Base-by-base conservation (phyloP, 202 grass and related monocot species). In the Eragrostis tef region DNA sequence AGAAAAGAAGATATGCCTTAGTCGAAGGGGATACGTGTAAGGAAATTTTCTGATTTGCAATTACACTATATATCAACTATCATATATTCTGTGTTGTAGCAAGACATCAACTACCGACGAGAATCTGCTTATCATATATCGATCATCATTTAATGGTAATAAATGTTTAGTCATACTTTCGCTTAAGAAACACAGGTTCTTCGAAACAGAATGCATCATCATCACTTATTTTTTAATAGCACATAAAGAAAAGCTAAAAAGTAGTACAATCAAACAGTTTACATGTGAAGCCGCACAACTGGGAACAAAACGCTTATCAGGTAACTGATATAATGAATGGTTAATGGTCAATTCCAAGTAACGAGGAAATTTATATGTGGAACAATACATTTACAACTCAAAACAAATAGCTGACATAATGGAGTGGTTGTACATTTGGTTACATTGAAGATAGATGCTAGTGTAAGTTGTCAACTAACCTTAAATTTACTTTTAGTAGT, bases 401-500 rank as follows among this genome's bases (percentile, higher is more conserved):
- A 69, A 42, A 60, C 45, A 5, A n/a, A 75, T 67, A 84, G 70
- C 36, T 57, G 27, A 54, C 21, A 20, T 77, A 85, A 81, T 65
- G 66, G 42, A 72, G 48, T 31, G 12, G 78, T 81, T 71, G 58
- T 21, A 27, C 26, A 85, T 24, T 36, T 71, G 43, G 48, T 81
- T 41, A 74, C 42, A 83, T 36, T 34, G 51, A 51, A 74, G 26
- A 79, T 39, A 39, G 47, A 81, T 69, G 57, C 15, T 50, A 62
- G 36, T 16, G 79, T 24, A 82, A 75, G 58, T 69, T 86, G 68
- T 50, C 34, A 20, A 75, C 81, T 19, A 66, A 97, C 96, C 96
- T 98, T 98, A 86, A 98, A 98, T 95, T 95, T 98, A 67, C 96
- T 98, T 93, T 95, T 98, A 86, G 86, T 46, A 90, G 87, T 79